These are phyloP conservation scores for Penicillium fimorum DNA, from an alignment of 495 filamentous ascomycete species.

Conservation along the genomic window DNA sequence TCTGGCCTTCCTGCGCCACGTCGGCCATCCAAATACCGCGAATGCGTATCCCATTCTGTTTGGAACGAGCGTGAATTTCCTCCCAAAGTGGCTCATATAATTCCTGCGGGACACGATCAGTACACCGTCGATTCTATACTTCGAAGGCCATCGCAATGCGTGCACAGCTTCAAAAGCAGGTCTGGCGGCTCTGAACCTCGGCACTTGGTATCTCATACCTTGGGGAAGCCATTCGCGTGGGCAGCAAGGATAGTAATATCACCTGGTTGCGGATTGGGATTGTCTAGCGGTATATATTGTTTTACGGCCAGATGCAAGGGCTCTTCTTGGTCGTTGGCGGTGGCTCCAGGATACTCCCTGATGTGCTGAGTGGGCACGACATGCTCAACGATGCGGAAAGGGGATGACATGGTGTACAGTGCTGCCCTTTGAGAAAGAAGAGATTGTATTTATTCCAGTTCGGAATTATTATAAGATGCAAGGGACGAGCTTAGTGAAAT, in stretches of 20 bases:
- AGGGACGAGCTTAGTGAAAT: background rate
- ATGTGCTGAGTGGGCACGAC: conserved; percentile 64
- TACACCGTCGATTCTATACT: background rate
- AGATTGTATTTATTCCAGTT: background rate
- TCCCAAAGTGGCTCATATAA: conserved; percentile 88
- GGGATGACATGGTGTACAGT: conserved; percentile 23
- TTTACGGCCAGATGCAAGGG: conserved; percentile 69
- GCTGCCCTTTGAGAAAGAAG: background rate
- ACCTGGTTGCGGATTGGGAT: conserved; percentile 59
- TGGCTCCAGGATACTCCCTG: conserved; percentile 67
- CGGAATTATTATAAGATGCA: background rate
- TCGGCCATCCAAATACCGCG: conserved; percentile 86
- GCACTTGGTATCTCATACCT: conserved; percentile 46
- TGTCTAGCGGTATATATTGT: conserved; percentile 75
- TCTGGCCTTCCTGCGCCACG: conserved; percentile 72
- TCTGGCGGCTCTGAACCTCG: conserved; percentile 1
- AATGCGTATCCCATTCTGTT: conserved; percentile 62
- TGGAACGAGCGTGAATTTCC: conserved; percentile 58
- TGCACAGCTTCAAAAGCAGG: background rate
- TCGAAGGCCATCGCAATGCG: background rate
- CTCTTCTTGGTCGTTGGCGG: conserved; percentile 59
- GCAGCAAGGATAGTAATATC: conserved; percentile 82
- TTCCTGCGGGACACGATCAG: conserved; percentile 50
- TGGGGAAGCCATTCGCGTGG: conserved; percentile 89
- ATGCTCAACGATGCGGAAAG: conserved; percentile 61